Conservation (phyloP, 2,329 filamentous ascomycete species). For the Fusarium ambrosium region DNA sequence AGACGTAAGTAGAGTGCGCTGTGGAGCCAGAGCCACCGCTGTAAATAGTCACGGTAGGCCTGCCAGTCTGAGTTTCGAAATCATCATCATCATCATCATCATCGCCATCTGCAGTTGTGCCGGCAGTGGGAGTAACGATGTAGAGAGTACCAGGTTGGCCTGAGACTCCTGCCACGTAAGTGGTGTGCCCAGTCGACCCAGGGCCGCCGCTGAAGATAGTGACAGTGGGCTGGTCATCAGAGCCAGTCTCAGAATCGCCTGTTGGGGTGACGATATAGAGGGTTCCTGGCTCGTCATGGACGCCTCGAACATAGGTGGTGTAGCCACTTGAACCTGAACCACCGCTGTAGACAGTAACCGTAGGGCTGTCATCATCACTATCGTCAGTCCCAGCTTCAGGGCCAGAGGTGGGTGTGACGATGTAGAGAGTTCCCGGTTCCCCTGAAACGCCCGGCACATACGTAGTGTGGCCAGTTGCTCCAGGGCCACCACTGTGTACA, state of each 20-base stretch:
- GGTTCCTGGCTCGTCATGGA: constrained; percentile 2
- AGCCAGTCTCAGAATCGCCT: not conserved
- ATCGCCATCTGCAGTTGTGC: not conserved
- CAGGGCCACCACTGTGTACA: constrained; percentile 14
- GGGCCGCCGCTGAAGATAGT: constrained; percentile 13
- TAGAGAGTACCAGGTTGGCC: constrained; percentile 19
- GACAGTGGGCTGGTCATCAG: not conserved
- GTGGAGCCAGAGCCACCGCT: not conserved
- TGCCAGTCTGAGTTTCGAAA: not conserved
- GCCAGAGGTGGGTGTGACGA: not conserved
- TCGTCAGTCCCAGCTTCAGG: not conserved
- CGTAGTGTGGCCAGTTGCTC: constrained; percentile 2
- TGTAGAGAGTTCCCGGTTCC: not conserved
- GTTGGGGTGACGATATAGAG: constrained; percentile 25
- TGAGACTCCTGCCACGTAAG: not conserved
- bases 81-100: not conserved
- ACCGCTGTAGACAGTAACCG: constrained; percentile 18
- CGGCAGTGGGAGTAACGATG: constrained; percentile 12
- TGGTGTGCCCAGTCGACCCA: not conserved
- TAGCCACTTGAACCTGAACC: constrained; percentile 3
- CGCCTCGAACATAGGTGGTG: constrained; percentile 3
- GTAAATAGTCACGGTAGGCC: not conserved
- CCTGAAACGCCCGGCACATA: constrained; percentile 9
- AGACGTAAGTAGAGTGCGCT: not conserved
- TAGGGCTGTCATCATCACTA: not conserved